Evolutionary conservation across 768 basidiomycete genomes (phyloP), one percentile per base, ranked within the genome.

Genomic region (Mycena galericulata): DNA sequence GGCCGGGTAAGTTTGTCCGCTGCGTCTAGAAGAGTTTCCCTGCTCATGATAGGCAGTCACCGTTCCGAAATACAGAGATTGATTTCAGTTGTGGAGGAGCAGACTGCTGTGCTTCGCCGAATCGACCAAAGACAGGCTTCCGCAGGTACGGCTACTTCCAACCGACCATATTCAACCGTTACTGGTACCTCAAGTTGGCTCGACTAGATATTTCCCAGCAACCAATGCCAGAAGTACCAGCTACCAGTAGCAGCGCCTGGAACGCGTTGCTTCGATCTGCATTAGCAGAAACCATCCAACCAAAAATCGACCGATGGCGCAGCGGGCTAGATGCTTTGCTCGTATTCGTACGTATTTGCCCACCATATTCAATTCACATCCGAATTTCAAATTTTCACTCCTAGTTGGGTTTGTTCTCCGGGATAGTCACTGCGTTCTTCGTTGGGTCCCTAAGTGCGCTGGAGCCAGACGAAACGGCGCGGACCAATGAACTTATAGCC

Each of bases 401-500:
- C 34, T 7, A 54, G 51, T n/a, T 54, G 30, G 51, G 51, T 36
- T 36, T 36, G 26, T 54, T 54, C 34, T 54, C 51, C 1, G 51
- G n/a, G 51, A 54, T 54, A 1, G 51, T 54, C 1, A 54, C 51
- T 1, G 51, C 51, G 3, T 54, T 54, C 51, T 36, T 54, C 34
- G 51, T 54, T n/a, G 51, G 34, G n/a, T 54, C 51, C 2, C 51
- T 34, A 1, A n/a, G 26, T 6, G 62, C 41, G 15, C 47, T 72
- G 62, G 29, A 56, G 29, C 41, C 30, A 14, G 43, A 49, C 27
- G 15, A 29, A 20, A 41, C 54, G 18, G 47, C 45, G n/a, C 53
- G 63, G 32, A 56, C 54, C 12, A 65, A 56, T 26, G 63, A 55
- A 32, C 54, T 65, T 3, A 17, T 65, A 6, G 29, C 47, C 0